Percentiles rank a stretch among this genome's conserved stretches.
Evolutionary conservation across 1,139 yeast species (phyloP).

Genomic region (Pichia terricola): DNA sequence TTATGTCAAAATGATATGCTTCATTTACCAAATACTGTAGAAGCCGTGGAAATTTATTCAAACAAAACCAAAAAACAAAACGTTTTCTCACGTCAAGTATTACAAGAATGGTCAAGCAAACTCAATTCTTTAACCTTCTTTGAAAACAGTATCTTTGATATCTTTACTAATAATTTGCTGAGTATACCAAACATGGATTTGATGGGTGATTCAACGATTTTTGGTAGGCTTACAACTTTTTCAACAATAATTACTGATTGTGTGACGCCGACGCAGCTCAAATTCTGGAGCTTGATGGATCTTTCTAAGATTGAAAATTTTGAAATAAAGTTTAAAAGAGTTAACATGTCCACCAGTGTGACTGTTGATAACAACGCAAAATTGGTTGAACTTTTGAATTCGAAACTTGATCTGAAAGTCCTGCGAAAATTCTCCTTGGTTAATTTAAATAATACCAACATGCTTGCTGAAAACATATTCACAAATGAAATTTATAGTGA

Average conservation of each 20-base stretch:
- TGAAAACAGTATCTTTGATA: too few relatives aligned
- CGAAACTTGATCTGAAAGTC: conserved; percentile 3
- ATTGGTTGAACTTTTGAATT: conserved; percentile 8
- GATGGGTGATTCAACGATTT: too few relatives aligned
- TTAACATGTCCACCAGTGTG: background rate
- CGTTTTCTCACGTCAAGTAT: background rate
- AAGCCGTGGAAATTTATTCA: background rate
- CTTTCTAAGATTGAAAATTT: conserved; percentile 12
- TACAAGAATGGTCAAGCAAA: background rate
- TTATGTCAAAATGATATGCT: background rate
- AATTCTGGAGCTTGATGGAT: conserved; percentile 4
- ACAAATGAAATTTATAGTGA: conserved; percentile 10
- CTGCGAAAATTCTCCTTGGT: conserved; percentile 15
- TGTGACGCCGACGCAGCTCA: too few relatives aligned
- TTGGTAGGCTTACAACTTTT: too few relatives aligned
- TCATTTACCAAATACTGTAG: background rate
- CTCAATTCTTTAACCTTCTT: background rate
- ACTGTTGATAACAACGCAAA: conserved; percentile 4
- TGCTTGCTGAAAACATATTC: conserved; percentile 12
- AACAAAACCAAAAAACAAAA: background rate
- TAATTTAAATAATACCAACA: conserved; percentile 17
- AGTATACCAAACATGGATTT: too few relatives aligned
- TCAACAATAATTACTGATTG: too few relatives aligned
- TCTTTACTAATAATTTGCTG: too few relatives aligned
- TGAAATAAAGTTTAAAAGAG: conserved; percentile 17